phyloP scores from a whole-genome alignment of 2,329 filamentous ascomycete genomes.

The Sporothrix pseudoabietina region DNA sequence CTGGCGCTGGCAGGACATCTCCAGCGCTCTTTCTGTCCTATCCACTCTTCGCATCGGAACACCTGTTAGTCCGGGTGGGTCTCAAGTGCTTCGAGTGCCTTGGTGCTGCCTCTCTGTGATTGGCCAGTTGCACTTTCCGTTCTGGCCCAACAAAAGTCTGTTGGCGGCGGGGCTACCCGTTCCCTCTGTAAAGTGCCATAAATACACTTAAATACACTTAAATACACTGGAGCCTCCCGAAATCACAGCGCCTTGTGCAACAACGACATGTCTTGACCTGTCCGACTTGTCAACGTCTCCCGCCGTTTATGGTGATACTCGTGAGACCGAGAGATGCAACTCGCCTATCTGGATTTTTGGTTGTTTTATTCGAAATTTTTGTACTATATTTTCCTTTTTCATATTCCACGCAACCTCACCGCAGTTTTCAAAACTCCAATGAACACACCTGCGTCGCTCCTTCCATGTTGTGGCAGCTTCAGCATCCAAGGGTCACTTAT shows the following conservation, averaged over 20 bases:
- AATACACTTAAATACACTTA: background rate
- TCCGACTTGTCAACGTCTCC: background rate
- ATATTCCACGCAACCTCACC: background rate
- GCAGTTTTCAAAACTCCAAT: background rate
- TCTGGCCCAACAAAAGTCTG: background rate
- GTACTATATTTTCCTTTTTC: background rate
- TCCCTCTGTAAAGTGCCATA: background rate
- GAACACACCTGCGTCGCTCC: background rate
- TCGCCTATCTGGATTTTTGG: background rate
- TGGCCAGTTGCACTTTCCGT: background rate
- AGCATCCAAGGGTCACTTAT: background rate
- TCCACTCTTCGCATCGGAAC: slow-evolving; percentile 1
- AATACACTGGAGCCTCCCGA: background rate
- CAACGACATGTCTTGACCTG: background rate
- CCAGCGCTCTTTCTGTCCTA: background rate
- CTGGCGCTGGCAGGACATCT: background rate
- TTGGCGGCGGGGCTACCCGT: slow-evolving; percentile 6
- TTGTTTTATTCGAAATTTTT: too few species aligned
- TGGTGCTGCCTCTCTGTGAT: background rate
- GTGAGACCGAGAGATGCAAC: background rate
- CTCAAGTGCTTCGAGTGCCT: background rate
- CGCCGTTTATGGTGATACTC: background rate
- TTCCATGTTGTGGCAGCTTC: background rate
- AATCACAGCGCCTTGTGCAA: slow-evolving; percentile 2
- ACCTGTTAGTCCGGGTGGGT: slow-evolving; percentile 30